Percentiles rank a stretch among this genome's conserved stretches.
phyloP scores from a whole-genome alignment of 768 basidiomycete species.

The Chiua virens region DNA sequence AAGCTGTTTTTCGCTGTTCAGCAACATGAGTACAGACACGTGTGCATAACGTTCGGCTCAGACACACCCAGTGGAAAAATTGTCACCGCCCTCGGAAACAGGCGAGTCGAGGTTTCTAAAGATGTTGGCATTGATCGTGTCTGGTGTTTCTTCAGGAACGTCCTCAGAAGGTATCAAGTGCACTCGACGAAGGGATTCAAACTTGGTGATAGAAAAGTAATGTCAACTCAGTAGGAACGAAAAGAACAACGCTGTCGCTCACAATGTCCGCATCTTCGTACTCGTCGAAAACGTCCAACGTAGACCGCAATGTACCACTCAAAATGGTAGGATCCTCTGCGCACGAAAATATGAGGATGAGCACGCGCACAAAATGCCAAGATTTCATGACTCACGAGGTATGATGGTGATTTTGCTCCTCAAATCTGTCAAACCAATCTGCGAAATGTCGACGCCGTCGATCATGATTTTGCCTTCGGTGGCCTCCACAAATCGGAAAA shows the following conservation, averaged over 20 bases:
- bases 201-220: constrained; percentile 40
- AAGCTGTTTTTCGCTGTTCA: constrained; percentile 72
- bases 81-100: constrained; percentile 85
- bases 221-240: not conserved
- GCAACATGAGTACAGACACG: not conserved
- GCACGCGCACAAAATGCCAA: not conserved
- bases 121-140: constrained; percentile 66
- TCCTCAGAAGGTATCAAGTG: constrained; percentile 71
- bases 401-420: constrained; percentile 76
- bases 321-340: constrained; percentile 88
- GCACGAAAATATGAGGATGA: not conserved
- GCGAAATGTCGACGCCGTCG: constrained; percentile 78
- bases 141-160: constrained; percentile 34
- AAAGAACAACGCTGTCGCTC: constrained; percentile 22
- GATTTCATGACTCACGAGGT: constrained; percentile 48
- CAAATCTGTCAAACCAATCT: constrained; percentile 79
- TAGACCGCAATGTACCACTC: constrained; percentile 77
- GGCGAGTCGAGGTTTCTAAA: constrained; percentile 73
- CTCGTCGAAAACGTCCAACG: constrained; percentile 84
- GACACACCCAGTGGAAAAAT: constrained; percentile 79
- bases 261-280: constrained; percentile 84
- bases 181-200: constrained; percentile 80
- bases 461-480: constrained; percentile 71
- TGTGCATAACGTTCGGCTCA: not conserved
- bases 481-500: constrained; percentile 91